A percentile compares a stretch with the other conserved stretches of the same genome.
Evolutionary conservation across 2,329 filamentous ascomycete species (phyloP).

Genomic region (Neurospora sp.): DNA sequence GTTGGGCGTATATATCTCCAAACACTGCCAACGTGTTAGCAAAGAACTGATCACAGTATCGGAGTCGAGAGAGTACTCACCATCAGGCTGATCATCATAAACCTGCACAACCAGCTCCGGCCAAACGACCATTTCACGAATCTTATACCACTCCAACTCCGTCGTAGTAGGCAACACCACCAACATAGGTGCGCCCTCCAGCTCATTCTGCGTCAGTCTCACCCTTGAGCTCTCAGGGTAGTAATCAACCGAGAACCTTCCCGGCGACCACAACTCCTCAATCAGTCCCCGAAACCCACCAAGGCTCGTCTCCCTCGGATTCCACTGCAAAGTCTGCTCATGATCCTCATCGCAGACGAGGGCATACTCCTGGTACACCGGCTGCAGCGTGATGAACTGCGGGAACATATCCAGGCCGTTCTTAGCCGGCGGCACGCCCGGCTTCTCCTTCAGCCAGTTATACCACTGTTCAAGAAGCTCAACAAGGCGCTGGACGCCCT

Average conservation of each 20-base stretch:
- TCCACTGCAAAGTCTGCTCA: not conserved
- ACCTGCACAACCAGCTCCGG: not conserved
- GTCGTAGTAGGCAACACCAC: not conserved
- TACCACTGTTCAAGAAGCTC: conserved; percentile 1
- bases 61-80: not conserved
- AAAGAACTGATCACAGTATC: not conserved
- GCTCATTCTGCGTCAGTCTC: not conserved
- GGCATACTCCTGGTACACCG: conserved; percentile 10
- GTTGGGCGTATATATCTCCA: conserved; percentile 1
- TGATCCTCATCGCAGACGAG: not conserved
- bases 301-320: not conserved
- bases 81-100: not conserved
- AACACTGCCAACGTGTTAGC: not conserved
- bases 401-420: conserved; percentile 9
- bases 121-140: conserved; percentile 10
- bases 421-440: not conserved
- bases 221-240: not conserved
- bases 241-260: not conserved
- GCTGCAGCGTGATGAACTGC: conserved; percentile 13
- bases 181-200: not conserved
- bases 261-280: not conserved
- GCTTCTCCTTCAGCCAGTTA: not conserved
- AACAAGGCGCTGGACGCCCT: not conserved
- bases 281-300: conserved; percentile 2
- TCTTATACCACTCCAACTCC: conserved; percentile 9